Evolutionary conservation across 768 basidiomycete species (phyloP).

Genomic region (Tylopilus felleus): DNA sequence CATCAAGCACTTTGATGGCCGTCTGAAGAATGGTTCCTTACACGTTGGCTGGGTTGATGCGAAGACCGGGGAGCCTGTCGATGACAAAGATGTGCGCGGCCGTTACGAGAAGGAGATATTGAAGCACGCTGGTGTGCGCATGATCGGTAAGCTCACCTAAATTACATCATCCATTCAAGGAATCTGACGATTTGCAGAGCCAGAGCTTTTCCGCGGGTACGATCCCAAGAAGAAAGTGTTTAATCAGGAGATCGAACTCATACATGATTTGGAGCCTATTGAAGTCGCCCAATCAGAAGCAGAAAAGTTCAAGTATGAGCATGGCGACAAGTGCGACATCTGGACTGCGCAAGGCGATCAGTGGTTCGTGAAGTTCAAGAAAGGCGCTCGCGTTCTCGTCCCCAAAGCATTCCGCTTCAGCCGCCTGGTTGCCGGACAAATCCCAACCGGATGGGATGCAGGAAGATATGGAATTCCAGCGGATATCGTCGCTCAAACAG

Average conservation of each 20-base stretch:
- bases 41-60: slow-evolving; percentile 99
- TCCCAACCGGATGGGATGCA: slow-evolving; percentile 97
- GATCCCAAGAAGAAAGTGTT: slow-evolving; percentile 97
- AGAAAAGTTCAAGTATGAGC: slow-evolving; percentile 92
- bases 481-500: slow-evolving; percentile 92
- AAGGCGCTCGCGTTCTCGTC: slow-evolving; percentile 87
- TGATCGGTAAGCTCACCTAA: slow-evolving; percentile 70
- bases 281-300: slow-evolving; percentile 92
- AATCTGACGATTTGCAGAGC: slow-evolving; percentile 54
- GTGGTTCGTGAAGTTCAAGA: slow-evolving; percentile 99
- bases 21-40: slow-evolving; percentile 85
- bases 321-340: slow-evolving; percentile 93
- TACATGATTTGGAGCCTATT: slow-evolving; percentile 94
- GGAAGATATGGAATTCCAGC: slow-evolving; percentile 95
- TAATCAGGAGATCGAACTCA: slow-evolving; percentile 94
- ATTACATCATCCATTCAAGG: background rate
- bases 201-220: slow-evolving; percentile 96
- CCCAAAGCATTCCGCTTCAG: slow-evolving; percentile 96
- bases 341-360: slow-evolving; percentile 92
- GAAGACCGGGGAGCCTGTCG: slow-evolving; percentile 89
- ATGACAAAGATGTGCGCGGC: slow-evolving; percentile 94
- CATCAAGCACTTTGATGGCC: slow-evolving; percentile 98
- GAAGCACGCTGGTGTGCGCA: slow-evolving; percentile 84
- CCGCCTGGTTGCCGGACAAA: slow-evolving; percentile 91
- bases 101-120: slow-evolving; percentile 95